Percentiles rank a stretch among this genome's conserved stretches.
Evolutionary conservation across 495 filamentous ascomycete genomes (phyloP).

Genomic region (Staphylotrichum tortipilum): DNA sequence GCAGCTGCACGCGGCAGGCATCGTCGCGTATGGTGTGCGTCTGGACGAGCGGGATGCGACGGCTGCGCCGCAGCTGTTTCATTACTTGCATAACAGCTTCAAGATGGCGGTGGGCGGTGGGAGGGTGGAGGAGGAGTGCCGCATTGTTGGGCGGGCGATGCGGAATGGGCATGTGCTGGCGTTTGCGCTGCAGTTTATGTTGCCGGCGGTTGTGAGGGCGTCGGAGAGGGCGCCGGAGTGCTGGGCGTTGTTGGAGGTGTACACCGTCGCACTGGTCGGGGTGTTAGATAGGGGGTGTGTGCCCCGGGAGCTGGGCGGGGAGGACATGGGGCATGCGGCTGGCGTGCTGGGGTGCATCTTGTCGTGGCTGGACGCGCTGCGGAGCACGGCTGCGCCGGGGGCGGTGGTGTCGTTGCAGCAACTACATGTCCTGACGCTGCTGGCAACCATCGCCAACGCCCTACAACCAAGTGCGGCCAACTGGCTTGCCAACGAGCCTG

Average conservation of each 20-base stretch:
- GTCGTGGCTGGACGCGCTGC: constrained; percentile 8
- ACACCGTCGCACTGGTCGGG: constrained; percentile 23
- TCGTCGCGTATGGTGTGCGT: constrained; percentile 41
- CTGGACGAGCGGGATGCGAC: constrained; percentile 34
- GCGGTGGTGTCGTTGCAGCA: constrained; percentile 4
- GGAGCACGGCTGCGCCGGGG: background rate
- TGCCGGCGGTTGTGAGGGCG: constrained; percentile 33
- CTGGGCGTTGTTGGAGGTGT: constrained; percentile 35
- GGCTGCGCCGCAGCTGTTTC: constrained; percentile 39
- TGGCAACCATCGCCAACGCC: constrained; percentile 7
- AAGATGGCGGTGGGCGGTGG: constrained; percentile 38
- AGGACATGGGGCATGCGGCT: constrained; percentile 18
- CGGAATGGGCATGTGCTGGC: constrained; percentile 27
- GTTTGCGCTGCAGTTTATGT: constrained; percentile 37
- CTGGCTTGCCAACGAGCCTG: constrained; percentile 5
- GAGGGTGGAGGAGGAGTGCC: constrained; percentile 28
- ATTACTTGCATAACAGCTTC: constrained; percentile 43
- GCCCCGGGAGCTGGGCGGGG: constrained; percentile 18
- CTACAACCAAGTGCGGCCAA: constrained; percentile 14
- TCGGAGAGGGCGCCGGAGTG: constrained; percentile 9
- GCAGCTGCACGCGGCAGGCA: constrained; percentile 38
- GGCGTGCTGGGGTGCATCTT: constrained; percentile 16
- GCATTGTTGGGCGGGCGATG: constrained; percentile 36
- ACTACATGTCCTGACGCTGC: constrained; percentile 12
- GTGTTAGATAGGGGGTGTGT: constrained; percentile 18